Percentiles rank a stretch among this genome's conserved stretches.
Evolutionary conservation across 2,329 filamentous ascomycete species (phyloP).

Genomic region (Tolypocladium endophyticum): DNA sequence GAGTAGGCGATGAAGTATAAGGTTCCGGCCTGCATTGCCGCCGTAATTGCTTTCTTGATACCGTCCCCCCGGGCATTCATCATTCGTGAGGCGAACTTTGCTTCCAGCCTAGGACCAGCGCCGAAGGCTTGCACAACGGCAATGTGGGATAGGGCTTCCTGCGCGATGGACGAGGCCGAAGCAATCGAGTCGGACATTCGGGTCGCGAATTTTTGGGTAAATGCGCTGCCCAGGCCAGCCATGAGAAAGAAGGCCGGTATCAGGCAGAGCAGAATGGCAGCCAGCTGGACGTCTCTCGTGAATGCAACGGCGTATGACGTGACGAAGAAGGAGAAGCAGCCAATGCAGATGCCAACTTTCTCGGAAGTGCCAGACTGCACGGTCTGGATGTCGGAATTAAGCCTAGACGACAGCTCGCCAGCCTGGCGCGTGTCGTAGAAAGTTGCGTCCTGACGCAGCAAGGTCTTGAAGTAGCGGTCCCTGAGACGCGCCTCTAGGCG

Average conservation of each 20-base stretch:
- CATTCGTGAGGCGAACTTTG: conserved; percentile 45
- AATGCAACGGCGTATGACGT: conserved; percentile 59
- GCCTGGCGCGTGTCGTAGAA: conserved; percentile 54
- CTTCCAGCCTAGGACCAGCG: conserved; percentile 46
- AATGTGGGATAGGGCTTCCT: conserved; percentile 50
- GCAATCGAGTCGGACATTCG: conserved; percentile 42
- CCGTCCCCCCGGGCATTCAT: conserved; percentile 37
- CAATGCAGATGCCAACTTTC: conserved; percentile 57
- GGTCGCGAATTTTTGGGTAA: conserved; percentile 38
- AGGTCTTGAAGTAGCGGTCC: conserved; percentile 45
- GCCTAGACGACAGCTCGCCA: conserved; percentile 51
- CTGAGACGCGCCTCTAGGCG: conserved; percentile 53
- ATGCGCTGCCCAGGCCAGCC: conserved; percentile 43
- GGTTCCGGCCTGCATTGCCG: conserved; percentile 47
- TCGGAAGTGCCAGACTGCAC: conserved; percentile 60
- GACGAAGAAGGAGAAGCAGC: conserved; percentile 53
- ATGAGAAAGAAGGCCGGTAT: conserved; percentile 53
- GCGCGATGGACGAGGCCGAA: conserved; percentile 50
- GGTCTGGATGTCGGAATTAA: conserved; percentile 55
- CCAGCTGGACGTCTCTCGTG: conserved; percentile 49
- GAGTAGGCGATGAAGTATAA: conserved; percentile 60
- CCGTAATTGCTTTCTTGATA: conserved; percentile 45
- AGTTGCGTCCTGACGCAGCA: conserved; percentile 50
- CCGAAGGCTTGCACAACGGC: conserved; percentile 54
- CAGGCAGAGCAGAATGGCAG: conserved; percentile 52